Evolutionary conservation across 371 early-diverging fungal species (phyloP).

Genomic region (Entomophthora muscae): DNA sequence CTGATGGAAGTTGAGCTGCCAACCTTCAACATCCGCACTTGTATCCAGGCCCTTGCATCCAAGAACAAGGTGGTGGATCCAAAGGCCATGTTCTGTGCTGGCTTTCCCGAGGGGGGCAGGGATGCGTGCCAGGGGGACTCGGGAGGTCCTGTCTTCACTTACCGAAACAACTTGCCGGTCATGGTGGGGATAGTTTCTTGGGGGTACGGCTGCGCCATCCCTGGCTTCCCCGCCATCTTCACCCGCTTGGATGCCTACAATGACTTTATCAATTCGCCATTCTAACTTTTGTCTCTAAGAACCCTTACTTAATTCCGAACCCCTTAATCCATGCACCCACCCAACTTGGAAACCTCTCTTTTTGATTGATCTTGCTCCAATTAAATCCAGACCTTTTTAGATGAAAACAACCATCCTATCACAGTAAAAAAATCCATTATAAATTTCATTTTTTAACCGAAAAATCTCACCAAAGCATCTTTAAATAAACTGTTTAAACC

Average conservation of each 20-base stretch:
- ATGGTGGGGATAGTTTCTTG: neutral
- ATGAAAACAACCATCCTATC: too few species aligned
- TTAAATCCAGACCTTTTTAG: too few species aligned
- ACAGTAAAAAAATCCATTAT: too few species aligned
- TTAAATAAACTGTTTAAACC: too few species aligned
- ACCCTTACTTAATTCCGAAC: too few species aligned
- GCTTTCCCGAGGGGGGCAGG: conserved; percentile 5
- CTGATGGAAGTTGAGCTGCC: conserved; percentile 6
- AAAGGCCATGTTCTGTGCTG: conserved; percentile 5
- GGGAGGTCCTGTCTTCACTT: conserved; percentile 8
- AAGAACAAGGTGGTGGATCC: conserved; percentile 2
- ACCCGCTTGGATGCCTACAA: neutral
- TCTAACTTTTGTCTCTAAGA: too few species aligned
- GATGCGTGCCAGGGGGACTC: conserved; percentile 9
- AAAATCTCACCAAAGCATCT: too few species aligned
- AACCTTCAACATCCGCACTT: neutral
- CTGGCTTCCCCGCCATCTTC: conserved; percentile 1
- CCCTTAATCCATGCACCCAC: too few species aligned
- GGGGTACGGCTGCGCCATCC: conserved; percentile 5
- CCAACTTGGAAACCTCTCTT: too few species aligned
- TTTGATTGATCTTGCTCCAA: too few species aligned
- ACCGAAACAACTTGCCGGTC: neutral
- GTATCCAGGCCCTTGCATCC: neutral
- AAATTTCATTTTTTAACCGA: too few species aligned
- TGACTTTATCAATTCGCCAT: neutral